phyloP scores from a whole-genome alignment of 2,329 filamentous ascomycete genomes.

The Colletotrichum sidae region DNA sequence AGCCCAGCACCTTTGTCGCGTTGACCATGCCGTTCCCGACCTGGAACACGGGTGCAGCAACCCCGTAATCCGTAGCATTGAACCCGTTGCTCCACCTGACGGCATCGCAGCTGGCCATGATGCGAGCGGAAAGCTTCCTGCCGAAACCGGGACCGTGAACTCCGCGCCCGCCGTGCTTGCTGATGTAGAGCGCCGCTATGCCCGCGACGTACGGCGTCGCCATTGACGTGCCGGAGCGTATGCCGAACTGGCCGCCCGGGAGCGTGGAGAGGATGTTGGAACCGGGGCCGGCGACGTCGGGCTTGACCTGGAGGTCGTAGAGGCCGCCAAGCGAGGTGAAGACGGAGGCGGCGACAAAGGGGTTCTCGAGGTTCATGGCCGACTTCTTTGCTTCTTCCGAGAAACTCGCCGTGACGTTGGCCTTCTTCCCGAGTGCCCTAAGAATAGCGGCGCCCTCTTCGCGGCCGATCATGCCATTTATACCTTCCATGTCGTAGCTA shows the following conservation, averaged over 20 bases:
- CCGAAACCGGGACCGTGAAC: conserved; percentile 48
- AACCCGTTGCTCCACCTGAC: conserved; percentile 46
- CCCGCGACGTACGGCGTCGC: conserved; percentile 65
- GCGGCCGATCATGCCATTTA: conserved; percentile 12
- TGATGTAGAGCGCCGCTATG: conserved; percentile 59
- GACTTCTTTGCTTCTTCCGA: conserved; percentile 1
- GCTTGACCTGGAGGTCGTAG: conserved; percentile 63
- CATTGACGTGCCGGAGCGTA: conserved; percentile 67
- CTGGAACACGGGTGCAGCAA: conserved; percentile 50
- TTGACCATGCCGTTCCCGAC: conserved; percentile 61
- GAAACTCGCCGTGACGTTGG: conserved; percentile 20
- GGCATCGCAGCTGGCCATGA: conserved; percentile 49
- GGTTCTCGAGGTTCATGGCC: conserved; percentile 12
- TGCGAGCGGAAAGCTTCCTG: conserved; percentile 41
- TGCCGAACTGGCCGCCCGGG: conserved; percentile 55
- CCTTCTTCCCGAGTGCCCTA: conserved; percentile 8
- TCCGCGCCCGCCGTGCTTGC: conserved; percentile 54
- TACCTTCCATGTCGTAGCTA: neutral
- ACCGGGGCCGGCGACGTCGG: conserved; percentile 62
- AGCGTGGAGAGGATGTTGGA: conserved; percentile 63
- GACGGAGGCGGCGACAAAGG: conserved; percentile 6
- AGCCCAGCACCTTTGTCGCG: conserved; percentile 56
- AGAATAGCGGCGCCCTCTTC: conserved; percentile 9
- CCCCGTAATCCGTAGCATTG: conserved; percentile 36
- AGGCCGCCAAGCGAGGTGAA: conserved; percentile 65